Base-by-base conservation (phyloP, 768 basidiomycete species). In the Boletus rubroflammeus region DNA sequence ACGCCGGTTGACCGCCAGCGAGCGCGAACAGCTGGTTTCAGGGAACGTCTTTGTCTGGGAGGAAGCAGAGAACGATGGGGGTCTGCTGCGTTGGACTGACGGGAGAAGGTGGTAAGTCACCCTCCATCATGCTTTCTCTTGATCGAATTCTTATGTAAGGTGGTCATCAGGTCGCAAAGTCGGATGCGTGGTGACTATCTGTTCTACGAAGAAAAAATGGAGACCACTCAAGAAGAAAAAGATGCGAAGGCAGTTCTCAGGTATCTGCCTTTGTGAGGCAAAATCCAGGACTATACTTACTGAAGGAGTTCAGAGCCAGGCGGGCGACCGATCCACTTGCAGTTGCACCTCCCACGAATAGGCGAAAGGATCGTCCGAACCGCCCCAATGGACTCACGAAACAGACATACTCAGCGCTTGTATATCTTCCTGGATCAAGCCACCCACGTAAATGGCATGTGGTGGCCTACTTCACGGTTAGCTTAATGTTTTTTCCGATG, bases 1-100 rank as follows among this genome's bases (percentile, higher is more conserved):
- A 54, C 81, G 86, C 19, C 81, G 88, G 9, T 74, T 91, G n/a
- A 79, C 84, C 13, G 75, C 83, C 3, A 81, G 73, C 54, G 88
- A 91, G 65, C 76, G 88, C 41, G 87, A 88, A 32, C 81, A 84
- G 39, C 74, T 91, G 5, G 66, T 67, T 36, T 86, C 87, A 47
- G 89, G 89, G 2, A 86, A 90, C 55, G 80, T 91, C 39, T 91
- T 89, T 61, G 89, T 91, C 36, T 91, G 89, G 89, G 88, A 91
- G 62, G 89, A 91, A 67, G 86, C 87, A 4, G 88, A 86, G 59
- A 76, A 80, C 48, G 88, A 88, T 46, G 85, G 85, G 46, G 83
- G 82, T 7, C 50, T 70, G 7, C 74, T 90, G 53, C 78, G 89
- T 25, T 90, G 89, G 89, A 91, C 89, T 17, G 89, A 91, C 65